Evolutionary conservation across 2,329 filamentous ascomycete genomes (phyloP), one percentile per base, ranked within the genome.

Genomic region (Cordyceps javanica): DNA sequence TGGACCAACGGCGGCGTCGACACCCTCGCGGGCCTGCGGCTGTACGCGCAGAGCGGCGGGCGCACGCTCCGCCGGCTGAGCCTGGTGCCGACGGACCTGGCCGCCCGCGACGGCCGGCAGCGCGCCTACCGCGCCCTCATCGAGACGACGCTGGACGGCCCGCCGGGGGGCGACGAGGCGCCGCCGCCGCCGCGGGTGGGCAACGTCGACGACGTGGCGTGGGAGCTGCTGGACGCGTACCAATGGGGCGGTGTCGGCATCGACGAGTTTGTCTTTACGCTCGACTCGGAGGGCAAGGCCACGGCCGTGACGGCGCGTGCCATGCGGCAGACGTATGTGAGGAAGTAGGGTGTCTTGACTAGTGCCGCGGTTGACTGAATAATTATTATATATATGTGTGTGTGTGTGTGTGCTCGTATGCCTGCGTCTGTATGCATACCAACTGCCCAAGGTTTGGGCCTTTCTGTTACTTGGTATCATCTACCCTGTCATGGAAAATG

Each of bases 211-310:
- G 60, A 59, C 9, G 46, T n/a, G 36, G 34, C 50, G 21, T 62
- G 61, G 61, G 46, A 39, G 9, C 48, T 11, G 34, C 36, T 46
- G 10, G 63, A 64, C 21, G 39, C 42, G 25, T 26, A 63, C 6
- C 62, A 55, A 38, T 64, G 64, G n/a, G 61, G 63, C 3, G 59
- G 58, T 21, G 23, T 61, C 7, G 57, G 48, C 1, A 52, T 60
- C 5, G 60, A 64, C 52, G 63, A 64, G 14, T 60, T 62, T 56
- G 49, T 62, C 25, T 61, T 62, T 51, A 39, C 52, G 32, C 5
- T 62, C 10, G 50, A 59, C 9, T 45, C 23, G 11, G 28, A 58
- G 9, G 42, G 52, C 1, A 28, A 26, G 10, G 45, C 52, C 14
- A 55, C 49, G 8, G 48, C 57, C 9, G 45, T 61, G 19, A 39